Evolutionary conservation across 495 filamentous ascomycete genomes (phyloP), one percentile per base, ranked within the genome.

Genomic region (Hypoxylon fragiforme): DNA sequence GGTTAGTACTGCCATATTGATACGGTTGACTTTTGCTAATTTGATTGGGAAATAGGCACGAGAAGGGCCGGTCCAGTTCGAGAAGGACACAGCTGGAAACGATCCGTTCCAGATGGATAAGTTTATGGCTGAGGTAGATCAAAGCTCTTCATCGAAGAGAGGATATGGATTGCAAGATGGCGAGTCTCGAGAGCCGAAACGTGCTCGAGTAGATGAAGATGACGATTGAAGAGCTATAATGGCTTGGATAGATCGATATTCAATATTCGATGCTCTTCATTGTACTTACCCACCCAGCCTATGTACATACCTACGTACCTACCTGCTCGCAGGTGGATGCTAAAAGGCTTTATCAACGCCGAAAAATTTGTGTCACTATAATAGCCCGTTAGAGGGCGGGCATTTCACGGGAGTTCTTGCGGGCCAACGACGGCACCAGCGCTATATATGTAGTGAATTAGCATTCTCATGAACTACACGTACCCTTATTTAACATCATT

Each of bases 21-120:
- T 53, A 44, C 21, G 8, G 36, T 36, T 55, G 38, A 63, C 66
- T 72, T 35, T 45, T 44, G 38, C 68, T 67, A 68, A 70, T 57
- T n/a, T 18, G 14, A 9, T 28, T 36, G 37, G 4, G 1, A 45
- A 53, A 30, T 50, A 89, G 85, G 85, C 76, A 37, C 80, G 89
- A 52, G 87, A 91, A 35, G 94, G 94, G 15, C 94, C 95, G 1
- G 94, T 99, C n/a, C 90, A 95, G 66, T 99, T 99, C 67, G 94
- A 97, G 74, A 95, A 94, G 73, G 94, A 97, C 57, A 75, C 71
- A 4, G 80, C 76, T 2, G 80, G 79, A 13, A 50, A 52, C 8
- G 92, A 97, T 74, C 90, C 91, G 5, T 97, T 97, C 61, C 87
- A 91, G 22, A 91, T 97, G 51, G 90, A 96, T 61, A 88, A 86